Evolutionary conservation across 2,329 filamentous ascomycete genomes (phyloP).

Genomic region (Aphanocladium album): DNA sequence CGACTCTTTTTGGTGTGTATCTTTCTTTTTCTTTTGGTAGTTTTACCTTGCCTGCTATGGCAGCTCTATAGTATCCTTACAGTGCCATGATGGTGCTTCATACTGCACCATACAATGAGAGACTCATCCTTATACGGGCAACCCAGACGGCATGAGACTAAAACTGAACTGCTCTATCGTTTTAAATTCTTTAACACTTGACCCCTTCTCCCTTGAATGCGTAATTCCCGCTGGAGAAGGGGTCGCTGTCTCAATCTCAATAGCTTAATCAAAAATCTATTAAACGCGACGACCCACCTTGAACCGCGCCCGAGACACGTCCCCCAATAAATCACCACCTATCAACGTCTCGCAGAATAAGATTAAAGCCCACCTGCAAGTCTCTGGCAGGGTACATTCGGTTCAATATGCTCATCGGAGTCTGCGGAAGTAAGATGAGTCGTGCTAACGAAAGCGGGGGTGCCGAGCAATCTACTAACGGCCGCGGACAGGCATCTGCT

Average conservation of each 20-base stretch:
- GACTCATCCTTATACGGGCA: too few relatives aligned
- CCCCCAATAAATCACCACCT: neutral
- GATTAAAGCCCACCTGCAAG: neutral
- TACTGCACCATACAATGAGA: too few relatives aligned
- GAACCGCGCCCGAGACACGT: slow-evolving; percentile 10
- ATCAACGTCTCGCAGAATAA: neutral
- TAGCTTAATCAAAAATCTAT: neutral
- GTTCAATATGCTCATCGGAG: slow-evolving; percentile 64
- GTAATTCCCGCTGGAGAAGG: neutral
- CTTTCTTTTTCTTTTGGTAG: too few relatives aligned
- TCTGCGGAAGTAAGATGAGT: slow-evolving; percentile 60
- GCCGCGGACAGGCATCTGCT: slow-evolving; percentile 67
- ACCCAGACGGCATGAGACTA: too few relatives aligned
- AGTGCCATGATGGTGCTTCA: too few relatives aligned
- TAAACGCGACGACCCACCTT: slow-evolving; percentile 11
- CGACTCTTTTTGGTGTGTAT: too few relatives aligned
- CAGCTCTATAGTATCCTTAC: too few relatives aligned
- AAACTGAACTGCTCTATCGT: too few relatives aligned
- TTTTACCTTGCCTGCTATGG: too few relatives aligned
- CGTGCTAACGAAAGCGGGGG: slow-evolving; percentile 2
- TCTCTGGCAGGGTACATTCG: neutral
- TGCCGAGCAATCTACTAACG: neutral
- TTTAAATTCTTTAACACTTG: too few relatives aligned
- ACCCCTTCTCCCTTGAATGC: neutral
- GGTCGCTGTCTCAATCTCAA: neutral